phyloP scores from a whole-genome alignment of 164 flowering plant genomes.

The Brasenia schreberi region DNA sequence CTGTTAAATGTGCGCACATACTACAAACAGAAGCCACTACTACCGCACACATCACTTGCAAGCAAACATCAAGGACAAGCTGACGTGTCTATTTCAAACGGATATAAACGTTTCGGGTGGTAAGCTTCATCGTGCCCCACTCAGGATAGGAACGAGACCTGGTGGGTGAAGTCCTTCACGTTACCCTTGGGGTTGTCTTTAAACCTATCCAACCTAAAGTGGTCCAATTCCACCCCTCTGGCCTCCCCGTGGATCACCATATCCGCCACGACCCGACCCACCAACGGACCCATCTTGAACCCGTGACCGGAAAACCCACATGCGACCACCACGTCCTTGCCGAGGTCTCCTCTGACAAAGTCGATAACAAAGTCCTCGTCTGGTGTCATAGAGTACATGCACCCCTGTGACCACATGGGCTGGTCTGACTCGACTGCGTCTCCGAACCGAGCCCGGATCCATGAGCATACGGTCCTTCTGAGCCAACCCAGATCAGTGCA shows the following conservation, averaged over 20 bases:
- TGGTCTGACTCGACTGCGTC: constrained; percentile 33
- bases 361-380: constrained; percentile 89
- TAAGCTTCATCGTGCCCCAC: too few species aligned
- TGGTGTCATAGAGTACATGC: constrained; percentile 91
- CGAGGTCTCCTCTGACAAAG: constrained; percentile 73
- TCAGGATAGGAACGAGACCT: constrained; percentile 20
- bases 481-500: constrained; percentile 7
- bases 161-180: constrained; percentile 48
- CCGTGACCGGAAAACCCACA: constrained; percentile 99
- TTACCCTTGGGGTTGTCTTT: constrained; percentile 54
- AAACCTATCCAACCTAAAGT: constrained; percentile 58
- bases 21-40: too few species aligned
- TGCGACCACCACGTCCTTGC: constrained; percentile 63
- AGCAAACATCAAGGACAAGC: not conserved
- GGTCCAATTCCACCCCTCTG: constrained; percentile 38
- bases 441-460: constrained; percentile 35
- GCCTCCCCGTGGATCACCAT: constrained; percentile 41
- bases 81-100: not conserved
- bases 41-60: too few species aligned
- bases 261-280: constrained; percentile 66
- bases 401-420: constrained; percentile 46
- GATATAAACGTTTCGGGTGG: not conserved
- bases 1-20: too few species aligned
- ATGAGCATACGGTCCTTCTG: constrained; percentile 18
- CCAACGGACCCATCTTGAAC: constrained; percentile 86